A percentile compares a stretch with the other conserved stretches of the same genome.
Evolutionary conservation across 176 grass and related monocot genomes (phyloP).

Genomic region (Hordeum marinum): DNA sequence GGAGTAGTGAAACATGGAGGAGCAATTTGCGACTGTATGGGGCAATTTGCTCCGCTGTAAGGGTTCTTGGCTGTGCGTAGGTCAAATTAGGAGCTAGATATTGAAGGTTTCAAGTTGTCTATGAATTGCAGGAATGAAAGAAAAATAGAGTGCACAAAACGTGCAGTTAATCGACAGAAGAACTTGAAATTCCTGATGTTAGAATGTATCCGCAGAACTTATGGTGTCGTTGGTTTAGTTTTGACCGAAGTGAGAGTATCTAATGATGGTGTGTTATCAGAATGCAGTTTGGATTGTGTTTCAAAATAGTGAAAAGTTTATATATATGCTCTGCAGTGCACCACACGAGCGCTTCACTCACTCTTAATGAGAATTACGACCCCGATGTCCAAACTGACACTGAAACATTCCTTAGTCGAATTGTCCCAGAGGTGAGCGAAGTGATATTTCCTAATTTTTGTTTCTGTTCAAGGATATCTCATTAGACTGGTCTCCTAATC

Average conservation of each 20-base stretch:
- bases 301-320: not conserved
- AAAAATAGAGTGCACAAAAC: not conserved
- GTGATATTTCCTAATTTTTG: not conserved
- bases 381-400: constrained; percentile 88
- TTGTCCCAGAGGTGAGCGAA: constrained; percentile 80
- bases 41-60: not conserved
- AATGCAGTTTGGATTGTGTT: not conserved
- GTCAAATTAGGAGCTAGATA: not conserved
- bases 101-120: not conserved
- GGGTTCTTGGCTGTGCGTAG: not conserved
- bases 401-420: constrained; percentile 87
- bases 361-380: constrained; percentile 98
- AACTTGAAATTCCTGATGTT: not conserved
- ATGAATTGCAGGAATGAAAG: not conserved
- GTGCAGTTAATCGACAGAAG: not conserved
- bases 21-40: not conserved
- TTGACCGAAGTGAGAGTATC: not conserved
- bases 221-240: not conserved
- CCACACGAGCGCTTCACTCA: constrained; percentile 94
- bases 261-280: not conserved
- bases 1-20: not conserved
- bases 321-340: constrained; percentile 60
- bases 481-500: not conserved
- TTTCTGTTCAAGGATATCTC: not conserved
- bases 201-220: not conserved